Evolutionary conservation across 768 basidiomycete genomes (phyloP).

Genomic region (Tulasnella sp.): DNA sequence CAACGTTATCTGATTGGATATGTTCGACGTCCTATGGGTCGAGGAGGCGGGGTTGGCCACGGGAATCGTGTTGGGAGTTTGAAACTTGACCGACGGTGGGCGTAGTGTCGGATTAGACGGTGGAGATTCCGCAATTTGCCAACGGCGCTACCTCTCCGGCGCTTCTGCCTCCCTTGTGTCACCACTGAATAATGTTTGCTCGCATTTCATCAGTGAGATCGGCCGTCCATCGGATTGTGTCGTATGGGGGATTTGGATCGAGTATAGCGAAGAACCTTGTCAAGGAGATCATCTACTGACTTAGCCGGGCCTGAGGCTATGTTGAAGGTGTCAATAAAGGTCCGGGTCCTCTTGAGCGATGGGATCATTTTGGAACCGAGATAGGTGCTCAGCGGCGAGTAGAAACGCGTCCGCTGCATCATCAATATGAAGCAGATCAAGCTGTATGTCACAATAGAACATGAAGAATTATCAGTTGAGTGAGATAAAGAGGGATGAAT

Average conservation of each 20-base stretch:
- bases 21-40: no score
- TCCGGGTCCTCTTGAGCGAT: not conserved
- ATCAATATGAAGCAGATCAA: conserved; percentile 42
- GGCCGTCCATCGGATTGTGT: conserved; percentile 36
- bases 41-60: no score
- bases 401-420: conserved; percentile 42
- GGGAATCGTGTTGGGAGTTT: no score
- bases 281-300: conserved; percentile 39
- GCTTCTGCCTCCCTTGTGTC: not conserved
- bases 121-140: not conserved
- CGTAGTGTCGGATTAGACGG: not conserved
- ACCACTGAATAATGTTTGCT: not conserved
- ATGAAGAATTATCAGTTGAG: no score
- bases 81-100: not conserved
- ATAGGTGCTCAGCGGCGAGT: conserved; percentile 38
- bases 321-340: conserved; percentile 38
- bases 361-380: not conserved
- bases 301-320: conserved; percentile 40
- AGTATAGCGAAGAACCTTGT: conserved; percentile 40
- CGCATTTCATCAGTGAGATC: not conserved
- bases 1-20: no score
- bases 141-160: not conserved
- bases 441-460: not conserved
- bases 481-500: not conserved
- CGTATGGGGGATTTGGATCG: conserved; percentile 41